Conservation (phyloP, 2,329 filamentous ascomycete genomes). For the Pseudogymnoascus sp. region DNA sequence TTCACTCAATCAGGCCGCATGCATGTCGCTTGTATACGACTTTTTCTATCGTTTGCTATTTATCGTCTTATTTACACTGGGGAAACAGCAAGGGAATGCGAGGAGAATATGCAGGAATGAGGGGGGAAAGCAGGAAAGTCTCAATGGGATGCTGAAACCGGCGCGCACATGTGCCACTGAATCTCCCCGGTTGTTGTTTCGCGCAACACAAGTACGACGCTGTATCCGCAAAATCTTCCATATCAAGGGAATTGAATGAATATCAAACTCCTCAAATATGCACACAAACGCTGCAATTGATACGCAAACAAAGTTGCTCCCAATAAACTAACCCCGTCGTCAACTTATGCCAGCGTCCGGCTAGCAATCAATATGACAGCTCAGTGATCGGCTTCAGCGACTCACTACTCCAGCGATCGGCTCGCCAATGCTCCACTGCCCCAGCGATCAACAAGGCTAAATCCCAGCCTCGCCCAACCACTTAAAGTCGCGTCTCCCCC, state of each 20-base stretch:
- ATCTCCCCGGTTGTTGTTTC: neutral
- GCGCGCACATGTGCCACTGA: neutral
- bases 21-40: neutral
- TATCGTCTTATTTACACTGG: neutral
- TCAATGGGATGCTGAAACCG: neutral
- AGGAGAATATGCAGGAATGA: neutral
- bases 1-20: neutral
- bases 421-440: neutral
- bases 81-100: neutral
- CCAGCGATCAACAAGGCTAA: neutral
- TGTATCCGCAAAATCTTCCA: neutral
- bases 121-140: neutral
- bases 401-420: neutral
- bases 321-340: neutral
- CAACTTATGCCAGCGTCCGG: neutral
- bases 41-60: neutral
- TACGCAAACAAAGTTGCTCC: neutral
- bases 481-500: conserved; percentile 1
- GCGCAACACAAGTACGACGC: neutral
- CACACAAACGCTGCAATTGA: neutral
- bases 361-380: neutral
- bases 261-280: neutral
- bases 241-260: conserved; percentile 1
- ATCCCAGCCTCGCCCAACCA: neutral
- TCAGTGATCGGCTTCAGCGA: neutral